Evolutionary conservation across 2,329 filamentous ascomycete genomes (phyloP), one percentile per base, ranked within the genome.

Genomic region (Ramichloridium luteum): DNA sequence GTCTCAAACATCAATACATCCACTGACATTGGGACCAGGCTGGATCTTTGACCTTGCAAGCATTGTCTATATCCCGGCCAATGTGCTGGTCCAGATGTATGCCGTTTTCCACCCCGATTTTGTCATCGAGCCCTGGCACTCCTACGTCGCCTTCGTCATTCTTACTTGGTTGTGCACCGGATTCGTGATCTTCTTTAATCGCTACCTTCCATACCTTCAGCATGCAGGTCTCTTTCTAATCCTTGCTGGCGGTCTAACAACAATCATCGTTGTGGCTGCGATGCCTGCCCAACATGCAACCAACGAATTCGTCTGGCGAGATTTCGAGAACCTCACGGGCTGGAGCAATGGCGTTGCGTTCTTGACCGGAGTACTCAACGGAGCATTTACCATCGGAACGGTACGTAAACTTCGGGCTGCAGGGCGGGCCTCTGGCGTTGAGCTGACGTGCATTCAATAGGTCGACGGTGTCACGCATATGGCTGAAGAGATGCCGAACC

Each of bases 41-140:
- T 77, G 74, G 74, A 66, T 76, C 39, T 72, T 77, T 36, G 72
- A 70, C 39, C 61, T 73, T 4, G 69, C 72, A 3, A 70, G 70
- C 2, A 68, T 77, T 45, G 57, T 67, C 11, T 62, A 67, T 35
- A 73, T 77, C 36, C 61, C 71, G 4, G 66, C 65, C 39, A 75
- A 77, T 45, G 64, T 75, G 41, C 55, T 66, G 9, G 66, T 77
- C 12, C 67, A 70, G 44, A 69, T 77, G 64, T 77, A 77, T 48
- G 61, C 63, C 4, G 52, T 72, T 16, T 74, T 70, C 54, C 67
- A 77, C 45, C 61, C 64, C 1, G 65, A 54, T 4, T 73, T 72
- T 33, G 53, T 54, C 8, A 55, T 62, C 11, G 40, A 69, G 37
- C 45, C 64, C 17, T 77, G 72, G 72, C 68, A 75, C 36, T 61